These are phyloP conservation scores for Dendrostoma leiphaemia DNA, from an alignment of 2,329 filamentous ascomycete species.

Conservation along the genomic window DNA sequence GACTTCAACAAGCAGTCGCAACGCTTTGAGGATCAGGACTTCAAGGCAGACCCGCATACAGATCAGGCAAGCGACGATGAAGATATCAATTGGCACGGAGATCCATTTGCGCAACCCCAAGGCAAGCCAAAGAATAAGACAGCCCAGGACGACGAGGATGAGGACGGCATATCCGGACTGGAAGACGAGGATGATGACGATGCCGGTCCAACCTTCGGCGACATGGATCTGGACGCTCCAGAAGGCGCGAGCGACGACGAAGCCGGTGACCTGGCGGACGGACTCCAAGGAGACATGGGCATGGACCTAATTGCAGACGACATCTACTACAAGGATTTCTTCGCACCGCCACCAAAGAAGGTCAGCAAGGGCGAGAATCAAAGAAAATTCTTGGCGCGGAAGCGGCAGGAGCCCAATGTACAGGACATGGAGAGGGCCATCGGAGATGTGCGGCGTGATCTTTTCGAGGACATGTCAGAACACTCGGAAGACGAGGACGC, in stretches of 20 bases:
- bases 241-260: conserved; percentile 69
- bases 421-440: conserved; percentile 80
- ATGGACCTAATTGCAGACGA: conserved; percentile 73
- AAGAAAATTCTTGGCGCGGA: conserved; percentile 36
- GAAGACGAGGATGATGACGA: conserved; percentile 65
- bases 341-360: conserved; percentile 79
- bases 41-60: conserved; percentile 70
- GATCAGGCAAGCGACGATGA: conserved; percentile 79
- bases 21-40: conserved; percentile 83
- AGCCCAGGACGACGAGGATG: conserved; percentile 27
- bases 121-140: conserved; percentile 28
- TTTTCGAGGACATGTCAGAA: conserved; percentile 79
- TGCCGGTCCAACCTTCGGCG: conserved; percentile 78
- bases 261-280: conserved; percentile 43
- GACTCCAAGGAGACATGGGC: conserved; percentile 50
- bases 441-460: conserved; percentile 79
- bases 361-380: conserved; percentile 49
- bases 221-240: conserved; percentile 71
- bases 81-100: conserved; percentile 80
- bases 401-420: conserved; percentile 49
- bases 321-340: conserved; percentile 90
- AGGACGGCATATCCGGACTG: conserved; percentile 25
- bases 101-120: conserved; percentile 56
- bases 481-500: conserved; percentile 63
- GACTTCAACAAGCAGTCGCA: conserved; percentile 95